Conservation (phyloP, 2,329 filamentous ascomycete genomes). For the Hypoxylon sp. region DNA sequence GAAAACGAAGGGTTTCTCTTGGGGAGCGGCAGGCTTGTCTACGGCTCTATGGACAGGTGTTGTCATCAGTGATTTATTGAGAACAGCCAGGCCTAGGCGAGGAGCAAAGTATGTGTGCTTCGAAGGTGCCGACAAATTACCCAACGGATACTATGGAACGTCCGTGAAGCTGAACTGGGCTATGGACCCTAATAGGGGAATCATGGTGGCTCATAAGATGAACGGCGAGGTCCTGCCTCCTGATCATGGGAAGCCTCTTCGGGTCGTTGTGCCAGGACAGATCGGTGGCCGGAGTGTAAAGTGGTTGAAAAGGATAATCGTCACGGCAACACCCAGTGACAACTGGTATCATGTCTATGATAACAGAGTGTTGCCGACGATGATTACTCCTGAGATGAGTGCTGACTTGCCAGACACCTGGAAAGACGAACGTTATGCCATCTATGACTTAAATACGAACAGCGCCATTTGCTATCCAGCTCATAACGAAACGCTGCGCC, state of each 20-base stretch:
- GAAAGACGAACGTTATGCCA: slow-evolving; percentile 91
- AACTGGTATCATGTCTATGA: slow-evolving; percentile 98
- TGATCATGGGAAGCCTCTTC: slow-evolving; percentile 87
- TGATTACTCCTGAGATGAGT: slow-evolving; percentile 84
- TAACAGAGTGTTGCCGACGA: slow-evolving; percentile 89
- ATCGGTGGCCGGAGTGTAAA: slow-evolving; percentile 95
- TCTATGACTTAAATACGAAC: slow-evolving; percentile 91
- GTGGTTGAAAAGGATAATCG: slow-evolving; percentile 85
- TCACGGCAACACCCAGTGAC: slow-evolving; percentile 83
- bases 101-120: slow-evolving; percentile 88
- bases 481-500: slow-evolving; percentile 75
- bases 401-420: slow-evolving; percentile 81
- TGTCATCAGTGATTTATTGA: slow-evolving; percentile 77
- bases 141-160: slow-evolving; percentile 90
- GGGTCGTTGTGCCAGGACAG: slow-evolving; percentile 88
- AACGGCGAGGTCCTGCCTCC: slow-evolving; percentile 84
- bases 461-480: slow-evolving; percentile 84
- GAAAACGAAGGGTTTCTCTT: slow-evolving; percentile 94
- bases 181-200: slow-evolving; percentile 83
- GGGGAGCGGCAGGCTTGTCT: slow-evolving; percentile 88
- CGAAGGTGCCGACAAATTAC: slow-evolving; percentile 88
- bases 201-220: slow-evolving; percentile 92
- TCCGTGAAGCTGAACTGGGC: slow-evolving; percentile 90
- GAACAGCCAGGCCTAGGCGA: slow-evolving; percentile 73
- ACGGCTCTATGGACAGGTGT: slow-evolving; percentile 91